Conservation (phyloP, 1,284 basidiomycete genomes). For the Ceratobasidium sp. region DNA sequence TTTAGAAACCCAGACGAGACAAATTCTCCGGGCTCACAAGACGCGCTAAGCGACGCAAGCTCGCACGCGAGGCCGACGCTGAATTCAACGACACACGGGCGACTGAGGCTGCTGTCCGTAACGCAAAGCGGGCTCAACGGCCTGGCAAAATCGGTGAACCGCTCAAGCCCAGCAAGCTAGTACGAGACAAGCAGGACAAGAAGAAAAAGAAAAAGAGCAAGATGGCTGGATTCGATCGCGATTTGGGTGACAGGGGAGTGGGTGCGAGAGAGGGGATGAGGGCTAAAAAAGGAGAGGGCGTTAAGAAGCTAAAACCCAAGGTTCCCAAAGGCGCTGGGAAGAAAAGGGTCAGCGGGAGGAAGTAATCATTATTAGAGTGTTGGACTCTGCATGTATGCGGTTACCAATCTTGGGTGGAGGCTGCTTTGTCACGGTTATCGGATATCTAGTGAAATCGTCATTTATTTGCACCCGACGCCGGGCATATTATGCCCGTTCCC, state of each 20-base stretch:
- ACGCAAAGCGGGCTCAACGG: slow-evolving; percentile 78
- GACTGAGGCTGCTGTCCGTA: slow-evolving; percentile 77
- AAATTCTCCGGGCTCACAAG: slow-evolving; percentile 86
- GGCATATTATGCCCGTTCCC: slow-evolving; percentile 29
- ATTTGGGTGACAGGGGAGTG: slow-evolving; percentile 40
- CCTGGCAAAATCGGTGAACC: slow-evolving; percentile 62
- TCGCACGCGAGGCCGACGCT: slow-evolving; percentile 80
- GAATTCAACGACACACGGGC: slow-evolving; percentile 62
- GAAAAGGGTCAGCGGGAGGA: slow-evolving; percentile 22
- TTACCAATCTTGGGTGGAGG: slow-evolving; percentile 5
- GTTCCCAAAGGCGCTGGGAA: slow-evolving; percentile 36
- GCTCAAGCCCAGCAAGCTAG: slow-evolving; percentile 31
- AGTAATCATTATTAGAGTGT: slow-evolving; percentile 4
- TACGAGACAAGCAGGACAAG: not conserved
- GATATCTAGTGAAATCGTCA: slow-evolving; percentile 2
- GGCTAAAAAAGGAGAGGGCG: slow-evolving; percentile 42
- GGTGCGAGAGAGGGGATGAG: slow-evolving; percentile 42
- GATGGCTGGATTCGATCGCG: slow-evolving; percentile 41
- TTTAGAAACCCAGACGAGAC: slow-evolving; percentile 73
- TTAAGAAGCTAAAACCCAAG: slow-evolving; percentile 38
- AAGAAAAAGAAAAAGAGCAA: slow-evolving; percentile 42
- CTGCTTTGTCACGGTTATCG: slow-evolving; percentile 35
- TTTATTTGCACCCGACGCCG: slow-evolving; percentile 9
- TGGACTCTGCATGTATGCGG: not conserved
- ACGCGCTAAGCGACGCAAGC: slow-evolving; percentile 82